A percentile compares a stretch with the other conserved stretches of the same genome.
Conservation (phyloP, 805 yeast genomes). For the Candida argentea region DNA sequence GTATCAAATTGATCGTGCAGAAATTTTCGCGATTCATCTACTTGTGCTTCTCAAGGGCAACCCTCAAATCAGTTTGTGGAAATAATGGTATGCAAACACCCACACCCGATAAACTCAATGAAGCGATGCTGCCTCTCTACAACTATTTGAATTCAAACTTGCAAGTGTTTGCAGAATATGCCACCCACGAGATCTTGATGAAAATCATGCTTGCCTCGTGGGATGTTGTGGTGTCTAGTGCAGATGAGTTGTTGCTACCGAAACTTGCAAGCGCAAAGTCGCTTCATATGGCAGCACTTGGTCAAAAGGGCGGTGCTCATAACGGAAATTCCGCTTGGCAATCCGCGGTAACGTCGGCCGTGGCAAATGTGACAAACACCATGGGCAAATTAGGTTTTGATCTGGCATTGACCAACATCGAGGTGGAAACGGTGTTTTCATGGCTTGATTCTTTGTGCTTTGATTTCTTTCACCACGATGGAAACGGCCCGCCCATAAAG, state of each 20-base stretch:
- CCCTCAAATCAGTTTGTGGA: constrained; percentile 49
- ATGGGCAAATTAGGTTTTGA: constrained; percentile 40
- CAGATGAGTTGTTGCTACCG: constrained; percentile 70
- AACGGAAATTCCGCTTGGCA: constrained; percentile 23
- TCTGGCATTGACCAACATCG: constrained; percentile 44
- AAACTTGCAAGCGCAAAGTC: constrained; percentile 42
- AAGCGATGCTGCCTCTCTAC: constrained; percentile 62
- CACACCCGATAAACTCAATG: constrained; percentile 40
- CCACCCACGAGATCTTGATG: constrained; percentile 45
- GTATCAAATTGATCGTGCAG: constrained; percentile 59
- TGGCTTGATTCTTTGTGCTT: constrained; percentile 61
- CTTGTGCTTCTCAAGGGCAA: constrained; percentile 45
- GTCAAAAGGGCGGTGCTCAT: constrained; percentile 7
- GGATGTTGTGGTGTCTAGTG: constrained; percentile 58
- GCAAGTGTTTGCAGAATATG: constrained; percentile 46
- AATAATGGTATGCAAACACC: constrained; percentile 34
- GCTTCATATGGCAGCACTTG: constrained; percentile 13
- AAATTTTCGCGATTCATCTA: constrained; percentile 60
- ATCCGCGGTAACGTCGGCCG: constrained; percentile 36
- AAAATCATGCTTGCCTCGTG: constrained; percentile 73
- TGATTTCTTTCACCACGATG: constrained; percentile 72
- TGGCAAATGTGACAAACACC: constrained; percentile 39
- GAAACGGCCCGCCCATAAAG: constrained; percentile 68
- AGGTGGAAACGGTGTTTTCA: constrained; percentile 55
- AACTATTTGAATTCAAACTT: constrained; percentile 65